Base-by-base conservation (phyloP, 345 rosid genomes). In the Diplotaxis tenuifolia region DNA sequence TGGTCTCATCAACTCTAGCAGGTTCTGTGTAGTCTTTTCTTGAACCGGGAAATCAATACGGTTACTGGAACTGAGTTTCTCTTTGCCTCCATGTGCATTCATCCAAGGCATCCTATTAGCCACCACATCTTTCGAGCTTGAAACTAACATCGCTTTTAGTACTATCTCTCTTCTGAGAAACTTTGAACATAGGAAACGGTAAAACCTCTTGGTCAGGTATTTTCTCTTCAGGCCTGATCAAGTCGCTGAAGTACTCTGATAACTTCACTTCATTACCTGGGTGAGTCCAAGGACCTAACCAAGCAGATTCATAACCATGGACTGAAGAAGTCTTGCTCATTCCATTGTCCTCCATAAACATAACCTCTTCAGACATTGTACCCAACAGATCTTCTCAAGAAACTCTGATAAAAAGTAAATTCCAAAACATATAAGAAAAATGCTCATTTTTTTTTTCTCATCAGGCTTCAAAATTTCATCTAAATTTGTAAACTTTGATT, bases 281-380 rank as follows among this genome's bases (percentile, higher is more conserved):
- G 52, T 55, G 61, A 34, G 59, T 74, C 71, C 96, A 88, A 63
- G 77, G 97, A 84, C 84, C 86, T 84, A 89, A 84, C 96, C 96
- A 91, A 27, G 58, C 64, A 62, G 87, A 82, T 68, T 88, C 86
- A 3, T 45, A n/a, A 66, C n/a, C n/a, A n/a, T n/a, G n/a, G n/a
- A n/a, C n/a, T n/a, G n/a, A n/a, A n/a, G n/a, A n/a, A n/a, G 86
- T 47, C 20, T 47, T 7, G 54, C 21, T 50, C 49, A 65, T 71
- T 65, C 68, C 72, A 47, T 70, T 70, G 55, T 76, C 68, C 19
- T 71, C 80, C 29, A 77, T 20, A 32, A 57, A 27, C 80, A 71
- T 36, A 25, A 77, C 55, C 1, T 71, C 28, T 18, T 77, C 76
- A 65, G 80, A 70, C 80, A 10, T 71, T 65, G 34, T 59, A 70